Evolutionary conservation across 2,329 filamentous ascomycete species (phyloP), one percentile per base, ranked within the genome.

Genomic region (Aspergillus sp.): DNA sequence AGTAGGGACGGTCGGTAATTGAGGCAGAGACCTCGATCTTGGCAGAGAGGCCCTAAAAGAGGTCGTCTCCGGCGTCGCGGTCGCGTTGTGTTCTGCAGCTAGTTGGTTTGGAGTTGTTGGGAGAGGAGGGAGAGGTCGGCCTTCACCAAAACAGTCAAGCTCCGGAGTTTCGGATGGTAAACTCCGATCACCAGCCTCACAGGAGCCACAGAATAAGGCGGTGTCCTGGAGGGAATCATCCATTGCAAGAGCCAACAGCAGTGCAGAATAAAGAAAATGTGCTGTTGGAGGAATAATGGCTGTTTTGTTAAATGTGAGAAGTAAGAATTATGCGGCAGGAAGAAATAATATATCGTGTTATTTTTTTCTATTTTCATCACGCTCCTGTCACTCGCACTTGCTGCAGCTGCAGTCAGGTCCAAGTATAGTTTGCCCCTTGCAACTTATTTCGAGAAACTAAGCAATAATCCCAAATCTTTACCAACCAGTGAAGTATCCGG

Each of bases 81-180:
- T 40, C 22, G 46, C 9, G 45, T 49, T 34, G 37, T 55, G 24
- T 44, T 50, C 39, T 19, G 30, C 22, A 47, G 33, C 44, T 47
- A 22, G 54, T 48, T 27, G 45, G 45, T 52, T n/a, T 41, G 39
- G 46, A 37, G 49, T 20, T 42, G 40, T 42, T 20, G 50, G 33
- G 39, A 41, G 39, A n/a, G 50, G 39, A 15, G 50, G 30, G 40
- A 40, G 57, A 56, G 48, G 47, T 30, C 33, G 30, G 22, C 46
- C 55, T 48, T 56, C 49, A 61, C 64, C 51, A 57, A 63, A 64
- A 50, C 51, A 59, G 65, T 60, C 59, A 67, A 67, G 65, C 59
- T 58, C 58, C 60, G 64, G 63, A 62, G 47, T 41, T 34, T 59
- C 64, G 62, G 66, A 61, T 42, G 46, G 51, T 42, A 49, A 40